These are phyloP conservation scores for Penicillium roqueforti DNA, from an alignment of 495 filamentous ascomycete species.

Conservation along the genomic window DNA sequence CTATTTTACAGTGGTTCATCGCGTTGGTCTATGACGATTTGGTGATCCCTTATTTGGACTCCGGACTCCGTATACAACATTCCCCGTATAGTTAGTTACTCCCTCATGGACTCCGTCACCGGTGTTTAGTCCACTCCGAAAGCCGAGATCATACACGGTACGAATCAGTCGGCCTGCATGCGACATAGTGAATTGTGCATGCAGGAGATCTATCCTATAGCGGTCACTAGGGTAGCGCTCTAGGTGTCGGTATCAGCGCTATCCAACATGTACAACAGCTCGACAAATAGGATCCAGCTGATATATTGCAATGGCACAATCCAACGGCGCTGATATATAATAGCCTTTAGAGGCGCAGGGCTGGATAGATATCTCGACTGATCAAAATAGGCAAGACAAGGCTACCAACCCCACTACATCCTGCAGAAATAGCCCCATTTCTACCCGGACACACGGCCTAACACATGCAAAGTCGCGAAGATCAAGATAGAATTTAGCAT, in stretches of 20 bases:
- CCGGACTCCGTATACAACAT: too few relatives aligned
- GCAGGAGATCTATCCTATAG: conserved; percentile 16
- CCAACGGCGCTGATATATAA: not conserved
- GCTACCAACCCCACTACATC: not conserved
- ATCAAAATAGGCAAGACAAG: not conserved
- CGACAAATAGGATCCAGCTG: not conserved
- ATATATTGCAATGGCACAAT: not conserved
- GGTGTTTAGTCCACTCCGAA: not conserved
- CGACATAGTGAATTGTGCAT: conserved; percentile 17
- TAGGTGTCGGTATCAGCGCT: too few relatives aligned
- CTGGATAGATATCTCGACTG: not conserved
- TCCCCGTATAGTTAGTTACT: too few relatives aligned
- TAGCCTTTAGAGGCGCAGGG: not conserved
- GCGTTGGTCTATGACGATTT: not conserved
- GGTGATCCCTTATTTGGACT: not conserved
- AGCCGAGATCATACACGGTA: not conserved
- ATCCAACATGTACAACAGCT: too few relatives aligned
- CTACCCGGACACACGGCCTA: not conserved
- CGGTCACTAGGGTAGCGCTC: conserved; percentile 1
- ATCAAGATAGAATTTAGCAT: not conserved
- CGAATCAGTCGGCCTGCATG: conserved; percentile 16
- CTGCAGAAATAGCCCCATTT: not conserved
- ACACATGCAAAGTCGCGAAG: not conserved
- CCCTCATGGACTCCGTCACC: too few relatives aligned
- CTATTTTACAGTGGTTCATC: not conserved